Evolutionary conservation across 73 alveolate genomes (phyloP).

Genomic region (Symbiodinium pilosum): DNA sequence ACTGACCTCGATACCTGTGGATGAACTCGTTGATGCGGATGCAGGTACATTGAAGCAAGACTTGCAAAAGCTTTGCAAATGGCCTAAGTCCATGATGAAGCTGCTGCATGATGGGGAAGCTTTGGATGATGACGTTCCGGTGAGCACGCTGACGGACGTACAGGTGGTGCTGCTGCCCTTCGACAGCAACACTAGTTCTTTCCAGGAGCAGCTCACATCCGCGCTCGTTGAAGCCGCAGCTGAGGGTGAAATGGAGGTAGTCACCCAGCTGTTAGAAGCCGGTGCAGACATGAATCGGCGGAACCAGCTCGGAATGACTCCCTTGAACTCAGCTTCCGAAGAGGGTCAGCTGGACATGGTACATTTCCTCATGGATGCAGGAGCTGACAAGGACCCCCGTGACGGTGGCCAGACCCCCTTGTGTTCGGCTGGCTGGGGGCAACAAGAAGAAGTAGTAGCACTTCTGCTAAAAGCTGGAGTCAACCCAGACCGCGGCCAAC

Average conservation of each 20-base stretch:
- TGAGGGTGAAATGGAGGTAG: neutral
- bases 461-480: neutral
- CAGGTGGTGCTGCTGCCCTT: neutral
- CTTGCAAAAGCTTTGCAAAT: neutral
- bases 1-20: no score
- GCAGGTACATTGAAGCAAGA: no score
- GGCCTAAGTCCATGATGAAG: no score
- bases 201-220: neutral
- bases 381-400: neutral
- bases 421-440: neutral
- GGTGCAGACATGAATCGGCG: neutral
- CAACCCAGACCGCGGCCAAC: neutral
- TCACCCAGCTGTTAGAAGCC: neutral
- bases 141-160: neutral
- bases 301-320: neutral
- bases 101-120: no score
- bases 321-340: neutral
- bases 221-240: neutral
- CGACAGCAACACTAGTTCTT: neutral
- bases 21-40: no score
- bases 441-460: neutral
- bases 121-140: neutral
- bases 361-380: neutral
- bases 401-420: neutral
- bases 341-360: neutral